Base-by-base conservation (phyloP, 179 eudicot species). In the Actinidia arguta region DNA sequence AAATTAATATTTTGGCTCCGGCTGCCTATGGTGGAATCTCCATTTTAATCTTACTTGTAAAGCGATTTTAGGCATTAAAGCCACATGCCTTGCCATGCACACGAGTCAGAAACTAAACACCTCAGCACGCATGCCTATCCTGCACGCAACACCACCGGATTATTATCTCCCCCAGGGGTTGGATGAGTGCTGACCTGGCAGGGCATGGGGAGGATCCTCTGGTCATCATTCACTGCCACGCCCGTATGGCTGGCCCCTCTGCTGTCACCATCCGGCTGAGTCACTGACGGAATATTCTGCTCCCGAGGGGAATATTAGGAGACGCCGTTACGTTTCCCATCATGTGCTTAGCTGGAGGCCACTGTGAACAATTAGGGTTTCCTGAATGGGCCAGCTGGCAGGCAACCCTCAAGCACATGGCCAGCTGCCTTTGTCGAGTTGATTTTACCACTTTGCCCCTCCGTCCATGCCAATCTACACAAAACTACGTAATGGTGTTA, bases 331-430 rank as follows among this genome's bases (percentile, higher is more conserved):
- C 16, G 61, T 13, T 52, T 51, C 14, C 76, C 61, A 59, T 73
- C 31, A 51, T 22, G 75, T 73, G 76, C 76, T 51, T 51, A 73
- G 76, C 76, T 73, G 76, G 76, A 59, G 17, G 77, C 46, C 61
- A 25, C 77, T 59, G 64, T 59, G 64, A 54, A 54, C 12, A 8
- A 3, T 22, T 17, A 36, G 22, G 58, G 13, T 25, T 73, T 24
- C 11, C 42, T 22, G 44, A 50, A 73, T 48, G n/a, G 61, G 59
- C 76, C 76, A 73, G 59, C 76, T 73, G 76, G 76, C 59, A 73
- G 0, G 61, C 42, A 24, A 12, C 22, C n/a, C 76, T 31, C 22
- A 73, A 24, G 59, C 76, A 73, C 76, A 54, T 73, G 76, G 76
- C 76, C 61, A 73, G 76, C 61, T 51, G 76, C 76, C 31, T 58